Base-by-base conservation (phyloP, 2,329 filamentous ascomycete genomes). In the Incumbomyces delicatus region DNA sequence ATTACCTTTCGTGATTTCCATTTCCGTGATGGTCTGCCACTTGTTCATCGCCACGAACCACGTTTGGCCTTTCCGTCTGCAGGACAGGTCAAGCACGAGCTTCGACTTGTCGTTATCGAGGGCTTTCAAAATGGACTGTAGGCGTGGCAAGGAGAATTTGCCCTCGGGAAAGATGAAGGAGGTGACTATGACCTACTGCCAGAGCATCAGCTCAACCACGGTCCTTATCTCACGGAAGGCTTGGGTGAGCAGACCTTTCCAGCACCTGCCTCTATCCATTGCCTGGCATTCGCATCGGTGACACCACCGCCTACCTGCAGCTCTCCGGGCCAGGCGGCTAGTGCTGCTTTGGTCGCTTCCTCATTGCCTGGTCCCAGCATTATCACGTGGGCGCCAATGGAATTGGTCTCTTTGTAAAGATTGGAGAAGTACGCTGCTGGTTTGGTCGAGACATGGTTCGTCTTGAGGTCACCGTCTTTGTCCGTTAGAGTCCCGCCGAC, bases 1-100 rank as follows among this genome's bases (percentile, higher is more conserved):
- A 27, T 47, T 68, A 89, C 90, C 85, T 74, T 85, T 73, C 53
- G 83, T 90, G 54, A 98, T 80, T 63, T 95, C 87, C 81, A 95
- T 94, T 60, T 95, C 87, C 1, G 92, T 96, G 47, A 96, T 83
- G 1, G 87, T 95, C 73, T 96, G 92, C 92, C 92, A 98, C 65
- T 94, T 94, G 66, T 98, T 87, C 83, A 94, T 98, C 46, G 92
- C 90, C n/a, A 98, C 92, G 59, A 85, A 88, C 92, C 92, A 98
- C 33, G 72, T 82, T 47, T 82, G 73, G 32, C 75, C 84, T 50
- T 81, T 82, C 49, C 81, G 75, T 43, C 92, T 80, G 63, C 92
- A 98, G 66, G 88, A 95, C 18, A 98, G 76, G 62, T 98, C 92
- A 62, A 98, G 89, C 55, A 98, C 90, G 41, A 98, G 78, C 66